Percentiles rank a stretch among this genome's conserved stretches.
Conservation (phyloP, 352 stramenopile species). For the Phytophthora lateralis region DNA sequence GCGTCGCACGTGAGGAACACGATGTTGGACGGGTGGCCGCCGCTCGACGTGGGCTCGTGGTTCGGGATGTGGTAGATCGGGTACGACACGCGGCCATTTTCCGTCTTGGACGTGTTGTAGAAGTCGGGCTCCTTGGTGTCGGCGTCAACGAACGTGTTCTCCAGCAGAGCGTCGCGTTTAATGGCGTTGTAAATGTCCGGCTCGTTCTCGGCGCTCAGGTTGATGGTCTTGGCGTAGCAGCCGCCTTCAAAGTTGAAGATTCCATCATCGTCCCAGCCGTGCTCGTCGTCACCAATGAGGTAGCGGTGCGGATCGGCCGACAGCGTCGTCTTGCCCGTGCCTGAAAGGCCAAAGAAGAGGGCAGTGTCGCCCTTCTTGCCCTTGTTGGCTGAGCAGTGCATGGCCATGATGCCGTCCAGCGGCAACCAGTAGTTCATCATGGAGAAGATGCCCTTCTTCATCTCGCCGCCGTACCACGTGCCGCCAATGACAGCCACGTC, state of each 20-base stretch:
- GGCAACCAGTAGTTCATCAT: constrained; percentile 99
- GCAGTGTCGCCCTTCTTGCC: constrained; percentile 96
- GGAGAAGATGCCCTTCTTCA: constrained; percentile 99
- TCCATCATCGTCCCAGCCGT: constrained; percentile 97
- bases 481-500: constrained; percentile 94
- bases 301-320: constrained; percentile 90
- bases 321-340: constrained; percentile 92
- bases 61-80: constrained; percentile 99
- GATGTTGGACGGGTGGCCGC: constrained; percentile 95
- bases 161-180: constrained; percentile 95
- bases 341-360: constrained; percentile 97
- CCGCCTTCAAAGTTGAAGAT: constrained; percentile 99
- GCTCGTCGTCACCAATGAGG: constrained; percentile 90
- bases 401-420: constrained; percentile 95
- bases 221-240: constrained; percentile 99
- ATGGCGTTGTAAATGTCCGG: constrained; percentile 99
- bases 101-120: constrained; percentile 95
- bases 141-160: constrained; percentile 94
- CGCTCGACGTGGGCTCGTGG: constrained; percentile 87
- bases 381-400: constrained; percentile 99
- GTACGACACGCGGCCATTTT: constrained; percentile 99
- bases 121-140: constrained; percentile 92
- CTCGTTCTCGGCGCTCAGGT: constrained; percentile 95
- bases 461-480: constrained; percentile 98
- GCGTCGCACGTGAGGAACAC: constrained; percentile 99